Percentiles rank a stretch among this genome's conserved stretches.
Evolutionary conservation across 1,284 basidiomycete species (phyloP).

Genomic region (Coniophora puteana): DNA sequence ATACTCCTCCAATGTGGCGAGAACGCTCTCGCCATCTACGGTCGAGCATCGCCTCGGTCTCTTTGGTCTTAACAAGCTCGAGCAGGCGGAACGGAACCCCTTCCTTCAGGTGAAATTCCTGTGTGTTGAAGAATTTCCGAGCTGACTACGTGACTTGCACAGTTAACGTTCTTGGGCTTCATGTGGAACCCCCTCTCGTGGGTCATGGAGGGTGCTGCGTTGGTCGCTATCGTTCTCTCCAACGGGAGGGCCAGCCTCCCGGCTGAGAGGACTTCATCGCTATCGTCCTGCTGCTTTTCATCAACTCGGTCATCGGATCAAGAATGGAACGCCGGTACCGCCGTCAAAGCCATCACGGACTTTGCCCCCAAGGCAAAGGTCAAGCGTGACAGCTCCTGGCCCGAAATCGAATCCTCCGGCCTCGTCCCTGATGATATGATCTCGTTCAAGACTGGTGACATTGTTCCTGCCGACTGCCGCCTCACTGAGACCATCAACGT

Average conservation of each 20-base stretch:
- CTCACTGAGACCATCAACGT: conserved; percentile 94
- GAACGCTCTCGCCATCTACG: conserved; percentile 72
- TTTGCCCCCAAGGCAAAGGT: conserved; percentile 97
- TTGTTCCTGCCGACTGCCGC: conserved; percentile 94
- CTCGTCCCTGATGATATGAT: conserved; percentile 95
- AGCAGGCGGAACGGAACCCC: conserved; percentile 84
- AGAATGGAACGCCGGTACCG: conserved; percentile 95
- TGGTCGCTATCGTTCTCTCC: conserved; percentile 94
- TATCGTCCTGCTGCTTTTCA: conserved; percentile 87
- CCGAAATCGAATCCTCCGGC: conserved; percentile 83
- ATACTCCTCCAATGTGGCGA: conserved; percentile 89
- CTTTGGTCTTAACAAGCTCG: conserved; percentile 96
- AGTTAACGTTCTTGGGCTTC: conserved; percentile 97
- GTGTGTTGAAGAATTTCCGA: conserved; percentile 1
- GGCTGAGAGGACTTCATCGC: conserved; percentile 98
- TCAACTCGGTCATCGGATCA: conserved; percentile 98
- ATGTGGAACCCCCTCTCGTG: conserved; percentile 99
- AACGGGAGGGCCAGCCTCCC: conserved; percentile 86
- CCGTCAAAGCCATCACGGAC: conserved; percentile 99
- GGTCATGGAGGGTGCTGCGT: conserved; percentile 98
- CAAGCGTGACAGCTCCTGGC: conserved; percentile 81
- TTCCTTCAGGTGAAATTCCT: conserved; percentile 67
- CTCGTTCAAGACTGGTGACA: conserved; percentile 97
- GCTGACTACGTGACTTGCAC: conserved; percentile 17
- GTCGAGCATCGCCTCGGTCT: conserved; percentile 86